Conservation (phyloP, 495 filamentous ascomycete species). For the Neurospora sp. region DNA sequence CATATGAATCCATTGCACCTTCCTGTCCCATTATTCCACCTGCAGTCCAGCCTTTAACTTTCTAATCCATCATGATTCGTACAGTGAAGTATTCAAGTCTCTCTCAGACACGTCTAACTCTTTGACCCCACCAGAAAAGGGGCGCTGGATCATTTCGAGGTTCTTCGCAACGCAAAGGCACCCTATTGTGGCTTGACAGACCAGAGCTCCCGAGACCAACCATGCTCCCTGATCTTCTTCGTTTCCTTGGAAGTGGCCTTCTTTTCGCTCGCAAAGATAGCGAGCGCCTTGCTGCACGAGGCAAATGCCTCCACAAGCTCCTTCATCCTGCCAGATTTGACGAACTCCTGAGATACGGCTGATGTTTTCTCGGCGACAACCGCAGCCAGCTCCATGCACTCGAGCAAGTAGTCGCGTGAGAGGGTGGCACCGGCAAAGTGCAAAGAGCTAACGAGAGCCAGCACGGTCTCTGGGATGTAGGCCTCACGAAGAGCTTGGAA, state of each 20-base stretch:
- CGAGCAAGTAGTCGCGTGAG: conserved; percentile 53
- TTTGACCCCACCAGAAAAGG: not conserved
- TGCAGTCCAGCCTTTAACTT: not conserved
- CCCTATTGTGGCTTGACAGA: conserved; percentile 14
- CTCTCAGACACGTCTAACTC: not conserved
- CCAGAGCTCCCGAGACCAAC: conserved; percentile 39
- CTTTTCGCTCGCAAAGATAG: conserved; percentile 49
- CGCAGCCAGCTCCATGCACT: conserved; percentile 69
- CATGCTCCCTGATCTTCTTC: conserved; percentile 44
- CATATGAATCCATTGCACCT: not conserved
- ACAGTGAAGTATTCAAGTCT: not conserved
- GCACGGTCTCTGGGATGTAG: conserved; percentile 72
- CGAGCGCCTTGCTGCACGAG: conserved; percentile 59
- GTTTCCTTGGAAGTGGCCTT: conserved; percentile 31
- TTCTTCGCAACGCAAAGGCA: not conserved
- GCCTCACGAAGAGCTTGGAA: conserved; percentile 50
- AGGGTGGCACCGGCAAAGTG: conserved; percentile 57
- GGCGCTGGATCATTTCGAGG: not conserved
- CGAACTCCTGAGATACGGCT: conserved; percentile 55
- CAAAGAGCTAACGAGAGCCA: conserved; percentile 68
- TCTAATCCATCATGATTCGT: not conserved
- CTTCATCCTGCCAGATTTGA: conserved; percentile 56
- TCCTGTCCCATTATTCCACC: not conserved
- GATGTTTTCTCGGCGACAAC: conserved; percentile 55
- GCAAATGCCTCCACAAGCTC: conserved; percentile 72